These are phyloP conservation scores for Capsaspora owczarzaki DNA, from an alignment of 78 protist species.

Conservation along the genomic window DNA sequence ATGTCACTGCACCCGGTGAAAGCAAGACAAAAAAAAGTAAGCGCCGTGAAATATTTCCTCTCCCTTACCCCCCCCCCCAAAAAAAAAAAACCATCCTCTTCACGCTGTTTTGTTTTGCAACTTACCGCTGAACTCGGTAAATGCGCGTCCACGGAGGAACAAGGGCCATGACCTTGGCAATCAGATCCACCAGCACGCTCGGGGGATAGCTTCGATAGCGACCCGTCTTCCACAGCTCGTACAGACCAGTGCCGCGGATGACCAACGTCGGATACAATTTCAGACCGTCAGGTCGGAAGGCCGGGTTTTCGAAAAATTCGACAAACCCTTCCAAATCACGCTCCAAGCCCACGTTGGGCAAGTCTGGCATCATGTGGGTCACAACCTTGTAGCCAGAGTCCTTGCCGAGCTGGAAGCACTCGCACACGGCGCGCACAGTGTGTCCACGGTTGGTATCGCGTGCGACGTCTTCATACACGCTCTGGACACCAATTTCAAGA, in stretches of 20 bases:
- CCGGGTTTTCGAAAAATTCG: slow-evolving; percentile 80
- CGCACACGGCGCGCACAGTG: slow-evolving; percentile 63
- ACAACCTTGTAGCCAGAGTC: slow-evolving; percentile 93
- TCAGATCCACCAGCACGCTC: slow-evolving; percentile 50
- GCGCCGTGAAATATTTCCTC: neutral
- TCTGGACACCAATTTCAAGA: slow-evolving; percentile 91
- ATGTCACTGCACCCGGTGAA: slow-evolving; percentile 88
- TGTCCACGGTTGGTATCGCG: slow-evolving; percentile 85
- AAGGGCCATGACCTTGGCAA: neutral
- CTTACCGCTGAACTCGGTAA: slow-evolving; percentile 83
- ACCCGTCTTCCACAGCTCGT: slow-evolving; percentile 78
- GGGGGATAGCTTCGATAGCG: slow-evolving; percentile 63
- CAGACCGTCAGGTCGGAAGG: slow-evolving; percentile 86
- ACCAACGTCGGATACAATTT: slow-evolving; percentile 93
- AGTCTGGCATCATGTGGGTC: slow-evolving; percentile 97
- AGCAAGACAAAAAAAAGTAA: neutral
- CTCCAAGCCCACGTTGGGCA: slow-evolving; percentile 80
- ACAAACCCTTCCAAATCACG: slow-evolving; percentile 65
- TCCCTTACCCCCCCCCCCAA: no score
- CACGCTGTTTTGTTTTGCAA: neutral
- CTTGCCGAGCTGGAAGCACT: slow-evolving; percentile 64
- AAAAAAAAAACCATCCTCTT: no score
- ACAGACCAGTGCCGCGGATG: slow-evolving; percentile 83
- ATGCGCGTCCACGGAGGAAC: slow-evolving; percentile 73
- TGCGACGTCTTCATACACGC: slow-evolving; percentile 81